Base-by-base conservation (phyloP, 352 stramenopile species). In the Globisporangium mamillatum region DNA sequence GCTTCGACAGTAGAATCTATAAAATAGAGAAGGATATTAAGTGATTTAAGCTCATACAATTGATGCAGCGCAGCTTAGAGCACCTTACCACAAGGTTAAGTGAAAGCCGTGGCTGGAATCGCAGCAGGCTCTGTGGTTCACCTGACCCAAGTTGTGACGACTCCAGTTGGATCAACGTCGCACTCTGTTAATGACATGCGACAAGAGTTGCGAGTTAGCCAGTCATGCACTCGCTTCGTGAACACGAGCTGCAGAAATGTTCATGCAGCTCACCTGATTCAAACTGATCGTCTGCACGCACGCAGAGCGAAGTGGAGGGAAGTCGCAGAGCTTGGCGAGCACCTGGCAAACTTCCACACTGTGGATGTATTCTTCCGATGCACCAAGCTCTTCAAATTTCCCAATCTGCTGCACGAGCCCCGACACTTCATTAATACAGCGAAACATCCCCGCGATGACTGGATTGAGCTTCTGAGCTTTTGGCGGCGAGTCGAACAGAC, bases 311-410 rank as follows among this genome's bases (percentile, higher is more conserved):
- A 93, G 70, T 7, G 66, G 48, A 9, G 79, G 68, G 22, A 90
- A 82, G 44, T 76, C 70, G 20, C 74, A 77, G n/a, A 95, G 63
- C 38, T 84, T 89, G 3, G 80, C 64, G 44, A 95, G 68, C 24
- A 95, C 59, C 63, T 87, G 81, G 27, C 79, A 91, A 0, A 89
- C 74, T 6, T 77, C 67, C 4, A 90, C 82, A 36, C 75, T 84
- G 32, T 93, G 80, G 48, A 89, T 59, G 67, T 95, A 95, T 32
- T 89, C 81, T 64, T 91, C 82, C 0, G 81, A 89, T 5, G 74
- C 69, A 6, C 74, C 75, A 7, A 91, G 70, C 8, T 78, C 73
- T 20, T 88, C 81, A 7, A 71, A 69, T 22, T 78, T 70, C 20
- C 82, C 75, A 12, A 67, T 74, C 32, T 71, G 71, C 67, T 91